Conservation (phyloP, 345 rosid species). For the Arabis hirsuta region DNA sequence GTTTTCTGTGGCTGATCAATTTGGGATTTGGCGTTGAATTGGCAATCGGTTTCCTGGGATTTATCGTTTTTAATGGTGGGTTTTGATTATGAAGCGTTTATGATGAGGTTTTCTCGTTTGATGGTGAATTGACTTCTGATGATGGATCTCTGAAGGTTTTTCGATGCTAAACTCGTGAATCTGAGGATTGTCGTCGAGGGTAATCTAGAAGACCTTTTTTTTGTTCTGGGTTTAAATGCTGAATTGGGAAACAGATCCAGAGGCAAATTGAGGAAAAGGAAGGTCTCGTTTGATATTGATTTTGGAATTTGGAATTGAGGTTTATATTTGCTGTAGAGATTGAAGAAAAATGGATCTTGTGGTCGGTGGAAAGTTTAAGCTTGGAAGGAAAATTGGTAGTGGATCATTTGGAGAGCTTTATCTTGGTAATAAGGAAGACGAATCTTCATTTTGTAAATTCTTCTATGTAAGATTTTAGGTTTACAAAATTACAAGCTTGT, state of each 20-base stretch:
- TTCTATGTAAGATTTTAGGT: not conserved
- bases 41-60: constrained; percentile 11
- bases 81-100: constrained; percentile 20
- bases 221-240: constrained; percentile 15
- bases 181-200: constrained; percentile 9
- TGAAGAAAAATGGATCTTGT: constrained; percentile 58
- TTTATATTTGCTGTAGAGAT: not conserved
- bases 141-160: constrained; percentile 8
- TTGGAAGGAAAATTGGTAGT: constrained; percentile 88
- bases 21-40: constrained; percentile 9
- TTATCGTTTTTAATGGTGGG: constrained; percentile 22
- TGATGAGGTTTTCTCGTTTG: constrained; percentile 11
- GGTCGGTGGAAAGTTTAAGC: constrained; percentile 79
- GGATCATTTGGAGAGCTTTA: constrained; percentile 90
- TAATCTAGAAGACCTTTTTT: not conserved
- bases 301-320: not conserved
- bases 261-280: constrained; percentile 8
- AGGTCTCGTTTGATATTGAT: constrained; percentile 2
- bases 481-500: constrained; percentile 4
- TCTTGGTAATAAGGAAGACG: constrained; percentile 49
- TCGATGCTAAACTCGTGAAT: too few relatives aligned
- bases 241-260: constrained; percentile 29
- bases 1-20: constrained; percentile 19
- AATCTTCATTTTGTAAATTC: not conserved
- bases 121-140: constrained; percentile 24